These are phyloP conservation scores for Fomes fomentarius DNA, from an alignment of 1,284 basidiomycete genomes.

Conservation along the genomic window DNA sequence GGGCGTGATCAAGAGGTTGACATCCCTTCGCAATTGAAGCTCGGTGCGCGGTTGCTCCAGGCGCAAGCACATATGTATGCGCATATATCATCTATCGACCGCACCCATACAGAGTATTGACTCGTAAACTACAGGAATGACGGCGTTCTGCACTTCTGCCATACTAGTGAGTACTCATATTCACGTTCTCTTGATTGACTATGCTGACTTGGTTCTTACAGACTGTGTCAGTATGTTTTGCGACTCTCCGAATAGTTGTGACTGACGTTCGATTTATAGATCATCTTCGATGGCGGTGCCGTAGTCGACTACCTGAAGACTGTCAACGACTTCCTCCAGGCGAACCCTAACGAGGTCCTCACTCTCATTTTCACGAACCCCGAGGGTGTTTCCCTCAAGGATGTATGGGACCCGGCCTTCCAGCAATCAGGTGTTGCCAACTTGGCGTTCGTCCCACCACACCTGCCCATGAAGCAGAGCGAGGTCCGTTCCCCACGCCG, in stretches of 20 bases:
- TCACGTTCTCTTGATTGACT: background rate
- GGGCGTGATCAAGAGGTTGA: conserved; percentile 65
- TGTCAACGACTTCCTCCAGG: conserved; percentile 54
- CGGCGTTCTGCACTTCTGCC: conserved; percentile 64
- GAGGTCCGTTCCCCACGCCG: conserved; percentile 26
- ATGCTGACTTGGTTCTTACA: background rate
- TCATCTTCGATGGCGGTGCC: conserved; percentile 65
- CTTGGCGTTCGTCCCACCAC: conserved; percentile 62
- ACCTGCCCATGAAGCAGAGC: conserved; percentile 50
- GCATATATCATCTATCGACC: background rate
- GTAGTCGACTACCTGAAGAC: conserved; percentile 42
- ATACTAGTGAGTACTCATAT: conserved; percentile 46
- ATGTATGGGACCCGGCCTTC: conserved; percentile 62
- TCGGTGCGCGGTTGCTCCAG: conserved; percentile 76
- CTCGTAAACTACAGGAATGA: conserved; percentile 27
- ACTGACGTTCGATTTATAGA: conserved; percentile 23
- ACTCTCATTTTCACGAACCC: conserved; percentile 76
- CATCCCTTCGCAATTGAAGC: conserved; percentile 59
- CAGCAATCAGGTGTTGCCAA: conserved; percentile 56
- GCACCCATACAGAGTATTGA: background rate
- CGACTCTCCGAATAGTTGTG: conserved; percentile 9
- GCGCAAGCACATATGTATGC: conserved; percentile 61
- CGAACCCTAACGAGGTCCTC: conserved; percentile 76
- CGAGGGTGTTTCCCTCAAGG: conserved; percentile 54
- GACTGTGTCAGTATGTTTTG: conserved; percentile 25